phyloP scores from a whole-genome alignment of 805 yeast species.

The Torulaspora microellipsoides region DNA sequence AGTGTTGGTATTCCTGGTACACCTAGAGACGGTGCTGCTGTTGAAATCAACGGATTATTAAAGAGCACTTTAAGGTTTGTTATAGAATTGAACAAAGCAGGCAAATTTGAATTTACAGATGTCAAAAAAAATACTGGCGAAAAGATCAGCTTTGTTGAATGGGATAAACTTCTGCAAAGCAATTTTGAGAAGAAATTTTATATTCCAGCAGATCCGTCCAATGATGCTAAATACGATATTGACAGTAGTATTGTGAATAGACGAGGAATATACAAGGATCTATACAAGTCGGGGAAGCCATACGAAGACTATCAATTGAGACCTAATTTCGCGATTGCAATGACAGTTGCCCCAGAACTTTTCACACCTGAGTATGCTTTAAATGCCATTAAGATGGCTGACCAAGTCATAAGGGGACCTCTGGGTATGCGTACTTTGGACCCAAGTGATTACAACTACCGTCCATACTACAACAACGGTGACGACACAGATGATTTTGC shows the following conservation, averaged over 20 bases:
- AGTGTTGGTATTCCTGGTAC: conserved; percentile 95
- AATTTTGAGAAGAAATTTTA: conserved; percentile 79
- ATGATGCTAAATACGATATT: conserved; percentile 58
- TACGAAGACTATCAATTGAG: conserved; percentile 92
- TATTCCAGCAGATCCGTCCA: conserved; percentile 59
- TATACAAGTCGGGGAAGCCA: conserved; percentile 74
- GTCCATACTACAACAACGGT: conserved; percentile 82
- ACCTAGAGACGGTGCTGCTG: conserved; percentile 95
- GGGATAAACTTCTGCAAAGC: conserved; percentile 66
- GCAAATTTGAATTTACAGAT: conserved; percentile 50
- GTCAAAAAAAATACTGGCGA: conserved; percentile 61
- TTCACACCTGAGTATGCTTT: conserved; percentile 60
- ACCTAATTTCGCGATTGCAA: conserved; percentile 88
- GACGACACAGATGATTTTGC: conserved; percentile 83
- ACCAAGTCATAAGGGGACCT: conserved; percentile 73
- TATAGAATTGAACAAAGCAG: conserved; percentile 48
- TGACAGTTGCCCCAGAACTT: conserved; percentile 92
- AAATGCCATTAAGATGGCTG: conserved; percentile 67
- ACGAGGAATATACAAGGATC: conserved; percentile 91
- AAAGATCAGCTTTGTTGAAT: conserved; percentile 51
- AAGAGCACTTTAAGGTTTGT: conserved; percentile 84
- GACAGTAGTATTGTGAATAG: conserved; percentile 69
- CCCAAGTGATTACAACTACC: conserved; percentile 85
- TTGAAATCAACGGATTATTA: conserved; percentile 84
- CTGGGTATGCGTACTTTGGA: conserved; percentile 89